Conservation (phyloP, 441 rosid genomes). For the Capsella rubella region DNA sequence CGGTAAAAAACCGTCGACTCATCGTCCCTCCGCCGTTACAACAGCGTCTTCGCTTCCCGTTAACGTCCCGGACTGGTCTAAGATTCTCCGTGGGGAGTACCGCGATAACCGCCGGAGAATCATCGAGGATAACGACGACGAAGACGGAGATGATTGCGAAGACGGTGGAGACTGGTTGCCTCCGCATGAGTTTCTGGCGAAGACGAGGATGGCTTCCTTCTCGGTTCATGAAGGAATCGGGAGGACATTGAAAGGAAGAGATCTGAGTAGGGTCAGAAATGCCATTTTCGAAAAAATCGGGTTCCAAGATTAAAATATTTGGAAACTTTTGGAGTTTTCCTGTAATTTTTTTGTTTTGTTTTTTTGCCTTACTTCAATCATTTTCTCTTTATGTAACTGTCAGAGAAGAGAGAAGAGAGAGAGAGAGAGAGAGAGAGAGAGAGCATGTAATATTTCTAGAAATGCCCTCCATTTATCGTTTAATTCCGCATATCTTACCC, state of each 20-base stretch:
- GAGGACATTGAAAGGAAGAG: constrained; percentile 75
- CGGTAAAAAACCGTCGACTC: constrained; percentile 41
- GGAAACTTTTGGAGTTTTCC: constrained; percentile 1
- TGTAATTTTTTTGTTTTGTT: not conserved
- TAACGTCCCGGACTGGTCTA: constrained; percentile 95
- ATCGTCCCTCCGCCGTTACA: constrained; percentile 40
- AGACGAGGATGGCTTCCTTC: constrained; percentile 65
- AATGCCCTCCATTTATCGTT: constrained; percentile 41
- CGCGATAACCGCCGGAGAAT: constrained; percentile 53
- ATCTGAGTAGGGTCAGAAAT: constrained; percentile 69
- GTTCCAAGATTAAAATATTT: constrained; percentile 56
- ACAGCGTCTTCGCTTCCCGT: constrained; percentile 74
- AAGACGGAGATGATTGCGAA: constrained; percentile 46
- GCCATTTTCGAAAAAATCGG: constrained; percentile 77
- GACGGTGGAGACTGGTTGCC: constrained; percentile 63
- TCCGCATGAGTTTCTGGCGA: constrained; percentile 74
- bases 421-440: constrained; percentile 32
- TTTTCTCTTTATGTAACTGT: constrained; percentile 25
- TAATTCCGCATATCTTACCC: constrained; percentile 12
- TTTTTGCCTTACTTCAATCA: constrained; percentile 1
- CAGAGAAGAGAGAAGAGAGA: constrained; percentile 19
- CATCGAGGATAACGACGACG: constrained; percentile 50
- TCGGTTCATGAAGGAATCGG: constrained; percentile 78
- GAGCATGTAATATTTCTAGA: constrained; percentile 35
- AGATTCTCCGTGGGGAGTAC: constrained; percentile 78